These are phyloP conservation scores for Paraglomus brasilianum DNA, from an alignment of 192 early-diverging fungal genomes.

Conservation along the genomic window DNA sequence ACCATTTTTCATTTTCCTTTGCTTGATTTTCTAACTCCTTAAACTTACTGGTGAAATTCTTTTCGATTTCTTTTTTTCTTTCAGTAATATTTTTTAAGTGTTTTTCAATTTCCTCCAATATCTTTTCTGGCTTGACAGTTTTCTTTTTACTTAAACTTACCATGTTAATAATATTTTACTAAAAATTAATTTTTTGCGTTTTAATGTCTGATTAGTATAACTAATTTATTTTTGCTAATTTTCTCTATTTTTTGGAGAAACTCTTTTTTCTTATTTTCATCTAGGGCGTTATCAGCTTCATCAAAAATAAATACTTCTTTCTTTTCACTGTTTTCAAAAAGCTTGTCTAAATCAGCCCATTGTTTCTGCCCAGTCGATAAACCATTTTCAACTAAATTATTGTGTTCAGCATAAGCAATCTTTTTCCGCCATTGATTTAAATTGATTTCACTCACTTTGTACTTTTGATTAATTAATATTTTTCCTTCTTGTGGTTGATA, in stretches of 20 bases:
- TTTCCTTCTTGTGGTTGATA: background rate
- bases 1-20: conserved; percentile 6
- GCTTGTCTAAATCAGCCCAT: conserved; percentile 8
- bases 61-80: conserved; percentile 15
- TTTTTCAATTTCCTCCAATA: background rate
- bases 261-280: conserved; percentile 22
- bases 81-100: background rate
- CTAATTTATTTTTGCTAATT: conserved; percentile 20
- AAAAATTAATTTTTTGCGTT: background rate
- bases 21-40: background rate
- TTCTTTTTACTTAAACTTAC: background rate
- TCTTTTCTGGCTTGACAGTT: background rate
- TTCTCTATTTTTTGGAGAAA: conserved; percentile 14
- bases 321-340: background rate
- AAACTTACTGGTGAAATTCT: background rate
- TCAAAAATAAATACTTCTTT: conserved; percentile 29
- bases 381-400: conserved; percentile 24
- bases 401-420: conserved; percentile 17
- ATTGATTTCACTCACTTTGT: conserved; percentile 7
- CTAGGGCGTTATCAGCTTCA: conserved; percentile 3
- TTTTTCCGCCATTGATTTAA: background rate
- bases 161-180: no score
- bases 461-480: conserved; percentile 13
- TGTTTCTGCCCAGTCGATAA: conserved; percentile 24
- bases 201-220: conserved; percentile 12